Evolutionary conservation across 345 rosid species (phyloP), one percentile per base, ranked within the genome.

Genomic region (Anacardium occidentale): DNA sequence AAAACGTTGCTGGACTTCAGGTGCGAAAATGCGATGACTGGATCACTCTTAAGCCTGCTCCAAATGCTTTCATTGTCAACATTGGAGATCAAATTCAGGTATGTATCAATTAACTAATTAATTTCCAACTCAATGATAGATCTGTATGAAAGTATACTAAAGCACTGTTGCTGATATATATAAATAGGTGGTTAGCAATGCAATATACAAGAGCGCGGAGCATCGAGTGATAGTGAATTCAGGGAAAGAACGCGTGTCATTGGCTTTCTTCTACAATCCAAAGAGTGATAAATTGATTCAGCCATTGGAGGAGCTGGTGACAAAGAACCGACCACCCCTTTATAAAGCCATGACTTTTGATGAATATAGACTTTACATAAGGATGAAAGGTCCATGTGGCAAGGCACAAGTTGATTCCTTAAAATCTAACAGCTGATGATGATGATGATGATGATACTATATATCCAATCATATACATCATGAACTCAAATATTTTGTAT

Each of bases 61-160:
- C 91, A 5, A 83, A 90, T 75, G 90, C 96, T 67, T 87, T 92
- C 62, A 86, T 92, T 20, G 89, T 92, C 76, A 92, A 92, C 70
- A 84, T 92, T 7, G 98, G 92, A 1, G 98, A 92, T 80, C 98
- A 92, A 66, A 77, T 89, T 79, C 90, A 95, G 98, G 98, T 92
- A 37, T 37, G 1, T 0, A 37, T 37, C 1, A 37, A 37, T 6
- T n/a, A n/a, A n/a, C n/a, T n/a, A n/a, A n/a, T n/a, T n/a, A n/a
- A n/a, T n/a, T n/a, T 34, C 6, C 3, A 34, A 34, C 37, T 4
- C 7, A 34, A 34, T 34, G 37, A 34, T 2, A 34, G 3, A 34
- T 34, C 4, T 34, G 5, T 34, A 34, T 34, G 6, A 5, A 37
- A 5, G 8, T 37, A 37, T 5, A 37, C 1, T 37, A 7, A 5